Base-by-base conservation (phyloP, 208 protist genomes). In the Entamoeba moshkovskii region DNA sequence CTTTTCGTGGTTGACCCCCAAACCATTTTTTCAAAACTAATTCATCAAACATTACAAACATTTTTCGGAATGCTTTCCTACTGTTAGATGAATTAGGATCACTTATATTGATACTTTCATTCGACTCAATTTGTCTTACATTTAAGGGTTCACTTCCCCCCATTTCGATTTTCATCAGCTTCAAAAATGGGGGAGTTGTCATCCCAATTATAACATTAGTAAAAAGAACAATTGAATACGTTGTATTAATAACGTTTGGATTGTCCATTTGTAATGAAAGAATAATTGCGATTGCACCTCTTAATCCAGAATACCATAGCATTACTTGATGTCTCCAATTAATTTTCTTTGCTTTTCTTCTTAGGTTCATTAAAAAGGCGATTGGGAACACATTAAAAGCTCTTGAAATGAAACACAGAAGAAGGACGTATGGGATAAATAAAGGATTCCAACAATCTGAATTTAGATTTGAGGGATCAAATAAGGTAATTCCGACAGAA, bases 331-430 rank as follows among this genome's bases (percentile, higher is more conserved):
- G 29, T 45, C 46, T 92, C 47, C 15, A 33, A 0, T 45, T 45
- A 6, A 94, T 91, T 52, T 92, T 73, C 11, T 2, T 5, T 22
- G 18, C 59, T 85, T 85, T 85, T 38, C 8, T 0, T 59, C 16
- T 52, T 5, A 42, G 8, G 52, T 94, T 94, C 45, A 93, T n/a
- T 11, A 93, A 25, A 0, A 59, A 33, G 33, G 92, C 15, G 49
- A 94, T 45, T 16, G 94, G 94, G 92, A 94, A 94, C 11, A 94
- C 46, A 52, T 94, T 93, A 8, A 93, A 45, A 49, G 94, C 94
- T 91, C 94, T 47, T 59, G 33, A 45, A 45, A 94, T 38, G 25
- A 94, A 45, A 22, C 38, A 46, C 15, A 46, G n/a, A 91, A 85
- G 1, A 13, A 85, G 33, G 25, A 85, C 59, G 25, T 85, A 85